Evolutionary conservation across 2,329 filamentous ascomycete genomes (phyloP).

Genomic region (Dactylellina sp.): DNA sequence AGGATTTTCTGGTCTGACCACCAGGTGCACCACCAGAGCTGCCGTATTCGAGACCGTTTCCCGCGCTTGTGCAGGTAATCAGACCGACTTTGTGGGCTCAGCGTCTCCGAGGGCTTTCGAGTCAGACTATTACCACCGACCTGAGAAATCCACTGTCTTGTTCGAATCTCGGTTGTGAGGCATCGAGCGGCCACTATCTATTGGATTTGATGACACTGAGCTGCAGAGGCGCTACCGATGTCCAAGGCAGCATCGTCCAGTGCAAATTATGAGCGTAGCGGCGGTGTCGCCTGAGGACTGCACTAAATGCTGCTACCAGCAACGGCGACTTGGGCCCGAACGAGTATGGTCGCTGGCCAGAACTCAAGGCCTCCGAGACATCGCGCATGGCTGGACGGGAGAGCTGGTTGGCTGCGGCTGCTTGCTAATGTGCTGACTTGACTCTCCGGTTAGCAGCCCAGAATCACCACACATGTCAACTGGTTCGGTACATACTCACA

Average conservation of each 20-base stretch:
- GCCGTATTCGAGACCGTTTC: conserved; percentile 28
- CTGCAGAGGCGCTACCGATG: conserved; percentile 4
- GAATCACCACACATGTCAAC: conserved; percentile 30
- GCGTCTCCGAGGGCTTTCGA: neutral
- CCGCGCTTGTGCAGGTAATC: neutral
- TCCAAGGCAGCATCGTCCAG: conserved; percentile 14
- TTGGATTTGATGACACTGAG: conserved; percentile 10
- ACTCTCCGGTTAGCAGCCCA: conserved; percentile 37
- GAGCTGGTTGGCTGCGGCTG: conserved; percentile 32
- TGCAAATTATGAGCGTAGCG: conserved; percentile 17
- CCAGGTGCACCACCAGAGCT: neutral
- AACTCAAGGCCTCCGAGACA: conserved; percentile 52
- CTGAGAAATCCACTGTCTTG: too few relatives aligned
- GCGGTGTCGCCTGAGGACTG: conserved; percentile 23
- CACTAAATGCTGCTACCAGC: conserved; percentile 5
- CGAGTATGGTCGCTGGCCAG: conserved; percentile 37
- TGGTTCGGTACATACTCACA: neutral
- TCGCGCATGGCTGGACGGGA: conserved; percentile 20
- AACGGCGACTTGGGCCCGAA: conserved; percentile 37
- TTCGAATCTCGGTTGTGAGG: neutral
- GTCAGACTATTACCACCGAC: neutral
- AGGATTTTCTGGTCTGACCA: conserved; percentile 3
- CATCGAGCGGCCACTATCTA: conserved; percentile 23
- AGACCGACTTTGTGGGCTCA: neutral
- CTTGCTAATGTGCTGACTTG: conserved; percentile 20